Evolutionary conservation across 345 rosid genomes (phyloP).

Genomic region (Angophora floribunda): DNA sequence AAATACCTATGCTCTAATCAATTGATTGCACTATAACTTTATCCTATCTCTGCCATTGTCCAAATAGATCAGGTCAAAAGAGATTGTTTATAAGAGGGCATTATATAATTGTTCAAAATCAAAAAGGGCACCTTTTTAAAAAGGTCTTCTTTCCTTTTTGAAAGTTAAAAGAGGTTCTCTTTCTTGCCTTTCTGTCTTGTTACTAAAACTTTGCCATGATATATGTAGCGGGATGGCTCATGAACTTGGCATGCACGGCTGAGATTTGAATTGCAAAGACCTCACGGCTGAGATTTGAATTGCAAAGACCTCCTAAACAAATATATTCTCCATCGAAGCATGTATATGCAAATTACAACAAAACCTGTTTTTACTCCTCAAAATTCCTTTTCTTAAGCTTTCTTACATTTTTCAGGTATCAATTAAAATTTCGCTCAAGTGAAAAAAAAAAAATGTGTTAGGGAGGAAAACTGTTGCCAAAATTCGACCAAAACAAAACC

Average conservation of each 20-base stretch:
- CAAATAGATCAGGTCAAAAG: accelerated
- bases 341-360: neutral
- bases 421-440: too few relatives aligned
- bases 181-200: accelerated
- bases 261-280: too few relatives aligned
- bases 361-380: too few relatives aligned
- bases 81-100: accelerated
- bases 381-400: too few relatives aligned
- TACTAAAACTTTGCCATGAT: accelerated
- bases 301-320: neutral
- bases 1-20: too few relatives aligned
- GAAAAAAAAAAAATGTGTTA: too few relatives aligned
- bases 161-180: neutral
- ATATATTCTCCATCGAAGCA: neutral
- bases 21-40: neutral
- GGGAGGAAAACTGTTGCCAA: too few relatives aligned
- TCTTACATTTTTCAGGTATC: too few relatives aligned
- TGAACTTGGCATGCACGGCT: neutral
- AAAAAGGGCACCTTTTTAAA: too few relatives aligned
- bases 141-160: neutral
- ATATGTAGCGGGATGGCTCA: neutral
- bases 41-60: neutral
- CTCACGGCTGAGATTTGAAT: too few relatives aligned
- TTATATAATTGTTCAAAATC: too few relatives aligned
- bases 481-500: too few relatives aligned